A percentile compares a stretch with the other conserved stretches of the same genome.
These are phyloP conservation scores for Pythium dissimile DNA, from an alignment of 352 stramenopile species.

Conservation along the genomic window DNA sequence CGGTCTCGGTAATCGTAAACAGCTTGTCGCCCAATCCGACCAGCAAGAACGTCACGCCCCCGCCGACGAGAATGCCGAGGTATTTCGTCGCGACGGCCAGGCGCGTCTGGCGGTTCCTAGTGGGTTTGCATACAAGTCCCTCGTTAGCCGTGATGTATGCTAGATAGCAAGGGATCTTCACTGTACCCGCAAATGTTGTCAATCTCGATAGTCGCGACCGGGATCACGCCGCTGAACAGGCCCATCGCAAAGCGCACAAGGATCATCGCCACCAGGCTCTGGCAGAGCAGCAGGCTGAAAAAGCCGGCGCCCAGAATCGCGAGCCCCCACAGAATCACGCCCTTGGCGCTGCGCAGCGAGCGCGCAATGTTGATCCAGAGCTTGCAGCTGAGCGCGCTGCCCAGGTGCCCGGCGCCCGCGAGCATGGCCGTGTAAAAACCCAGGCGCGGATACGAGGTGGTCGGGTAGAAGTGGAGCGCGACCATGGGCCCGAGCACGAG, in stretches of 20 bases:
- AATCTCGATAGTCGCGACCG: slow-evolving; percentile 75
- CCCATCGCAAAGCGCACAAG: slow-evolving; percentile 76
- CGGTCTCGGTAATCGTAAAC: slow-evolving; percentile 31
- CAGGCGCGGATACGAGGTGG: slow-evolving; percentile 63
- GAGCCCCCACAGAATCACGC: slow-evolving; percentile 78
- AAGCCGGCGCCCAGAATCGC: slow-evolving; percentile 61
- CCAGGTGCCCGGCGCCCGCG: slow-evolving; percentile 59
- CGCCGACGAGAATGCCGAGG: slow-evolving; percentile 56
- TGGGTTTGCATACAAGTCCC: background rate
- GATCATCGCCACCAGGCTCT: slow-evolving; percentile 72
- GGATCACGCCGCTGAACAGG: slow-evolving; percentile 68
- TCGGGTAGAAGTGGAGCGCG: slow-evolving; percentile 73
- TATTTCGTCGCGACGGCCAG: slow-evolving; percentile 62
- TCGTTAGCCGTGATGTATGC: background rate
- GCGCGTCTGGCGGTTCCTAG: slow-evolving; percentile 59
- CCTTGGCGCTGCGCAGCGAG: slow-evolving; percentile 73
- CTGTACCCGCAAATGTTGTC: slow-evolving; percentile 76
- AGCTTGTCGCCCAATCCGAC: slow-evolving; percentile 48
- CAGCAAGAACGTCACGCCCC: slow-evolving; percentile 45
- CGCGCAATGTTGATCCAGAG: slow-evolving; percentile 78
- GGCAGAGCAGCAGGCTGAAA: slow-evolving; percentile 73
- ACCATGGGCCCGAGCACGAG: slow-evolving; percentile 70
- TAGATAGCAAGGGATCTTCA: background rate
- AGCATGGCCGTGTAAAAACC: slow-evolving; percentile 79
- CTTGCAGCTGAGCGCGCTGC: slow-evolving; percentile 64